A percentile compares a stretch with the other conserved stretches of the same genome.
Conservation (phyloP, 2,329 filamentous ascomycete species). For the Dactylellina parvicollis region DNA sequence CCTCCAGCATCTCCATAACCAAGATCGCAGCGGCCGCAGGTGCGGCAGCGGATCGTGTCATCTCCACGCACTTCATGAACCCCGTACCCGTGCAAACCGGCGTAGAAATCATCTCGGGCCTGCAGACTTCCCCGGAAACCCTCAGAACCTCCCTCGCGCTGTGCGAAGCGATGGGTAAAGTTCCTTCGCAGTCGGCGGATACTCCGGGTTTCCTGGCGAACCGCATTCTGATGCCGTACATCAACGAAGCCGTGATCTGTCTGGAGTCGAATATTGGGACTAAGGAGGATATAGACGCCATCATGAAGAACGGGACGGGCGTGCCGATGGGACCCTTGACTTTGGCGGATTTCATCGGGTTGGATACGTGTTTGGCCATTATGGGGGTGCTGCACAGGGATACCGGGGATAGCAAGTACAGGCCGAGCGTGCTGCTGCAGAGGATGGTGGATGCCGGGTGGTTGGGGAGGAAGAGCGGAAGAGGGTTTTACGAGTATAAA, state of each 20-base stretch:
- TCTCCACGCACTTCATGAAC: constrained; percentile 99
- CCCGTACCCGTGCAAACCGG: constrained; percentile 96
- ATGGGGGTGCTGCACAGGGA: constrained; percentile 94
- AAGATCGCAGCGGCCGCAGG: constrained; percentile 86
- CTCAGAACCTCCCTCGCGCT: constrained; percentile 84
- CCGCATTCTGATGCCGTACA: constrained; percentile 97
- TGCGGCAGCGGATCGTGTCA: constrained; percentile 79
- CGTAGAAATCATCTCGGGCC: constrained; percentile 93
- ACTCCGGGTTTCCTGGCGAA: constrained; percentile 95
- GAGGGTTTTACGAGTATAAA: constrained; percentile 91
- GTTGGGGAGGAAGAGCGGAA: constrained; percentile 96
- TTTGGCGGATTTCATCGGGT: constrained; percentile 93
- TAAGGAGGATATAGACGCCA: constrained; percentile 91
- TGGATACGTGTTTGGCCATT: constrained; percentile 95
- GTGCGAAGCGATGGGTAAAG: constrained; percentile 91
- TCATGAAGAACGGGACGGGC: constrained; percentile 99
- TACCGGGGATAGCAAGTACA: constrained; percentile 94
- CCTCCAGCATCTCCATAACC: constrained; percentile 97
- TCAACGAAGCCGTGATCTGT: constrained; percentile 97
- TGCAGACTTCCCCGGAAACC: constrained; percentile 87
- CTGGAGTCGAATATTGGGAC: constrained; percentile 90
- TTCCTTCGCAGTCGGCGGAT: constrained; percentile 86
- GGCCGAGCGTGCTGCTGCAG: constrained; percentile 83
- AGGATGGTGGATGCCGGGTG: constrained; percentile 99
- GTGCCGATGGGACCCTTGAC: constrained; percentile 97